A percentile compares a stretch with the other conserved stretches of the same genome.
Evolutionary conservation across 768 basidiomycete species (phyloP).

Genomic region (Artomyces pyxidatus): DNA sequence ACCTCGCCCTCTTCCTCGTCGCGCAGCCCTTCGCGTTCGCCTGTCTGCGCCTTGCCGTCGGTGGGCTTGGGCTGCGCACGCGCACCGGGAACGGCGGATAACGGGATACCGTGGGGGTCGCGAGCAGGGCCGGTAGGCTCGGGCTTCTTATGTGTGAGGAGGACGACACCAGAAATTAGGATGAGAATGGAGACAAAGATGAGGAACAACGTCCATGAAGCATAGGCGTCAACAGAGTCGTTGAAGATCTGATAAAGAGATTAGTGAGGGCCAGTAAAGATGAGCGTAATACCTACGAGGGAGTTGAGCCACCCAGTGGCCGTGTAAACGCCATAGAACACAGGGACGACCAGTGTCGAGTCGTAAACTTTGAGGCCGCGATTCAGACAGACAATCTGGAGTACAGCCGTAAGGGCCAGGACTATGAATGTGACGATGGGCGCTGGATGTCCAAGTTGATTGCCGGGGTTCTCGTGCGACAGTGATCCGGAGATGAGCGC

Average conservation of each 20-base stretch:
- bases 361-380: constrained; percentile 86
- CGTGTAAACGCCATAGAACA: constrained; percentile 92
- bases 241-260: constrained; percentile 55
- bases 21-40: constrained; percentile 31
- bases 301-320: constrained; percentile 71
- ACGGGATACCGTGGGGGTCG: constrained; percentile 19
- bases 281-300: constrained; percentile 23
- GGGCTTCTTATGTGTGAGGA: constrained; percentile 88
- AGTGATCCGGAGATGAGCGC: constrained; percentile 70
- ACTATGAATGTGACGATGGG: constrained; percentile 62
- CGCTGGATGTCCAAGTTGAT: constrained; percentile 77
- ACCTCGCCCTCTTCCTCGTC: constrained; percentile 27
- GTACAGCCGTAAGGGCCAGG: constrained; percentile 62
- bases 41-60: constrained; percentile 24
- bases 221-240: constrained; percentile 77
- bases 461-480: constrained; percentile 76
- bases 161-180: constrained; percentile 86
- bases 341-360: constrained; percentile 85
- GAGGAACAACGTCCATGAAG: constrained; percentile 81
- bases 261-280: neutral
- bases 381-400: constrained; percentile 90
- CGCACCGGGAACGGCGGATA: constrained; percentile 23
- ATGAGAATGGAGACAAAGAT: constrained; percentile 83
- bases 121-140: constrained; percentile 37
- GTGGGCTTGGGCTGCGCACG: constrained; percentile 19